Base-by-base conservation (phyloP, 2,329 filamentous ascomycete species). In the Ophiostoma populinum region DNA sequence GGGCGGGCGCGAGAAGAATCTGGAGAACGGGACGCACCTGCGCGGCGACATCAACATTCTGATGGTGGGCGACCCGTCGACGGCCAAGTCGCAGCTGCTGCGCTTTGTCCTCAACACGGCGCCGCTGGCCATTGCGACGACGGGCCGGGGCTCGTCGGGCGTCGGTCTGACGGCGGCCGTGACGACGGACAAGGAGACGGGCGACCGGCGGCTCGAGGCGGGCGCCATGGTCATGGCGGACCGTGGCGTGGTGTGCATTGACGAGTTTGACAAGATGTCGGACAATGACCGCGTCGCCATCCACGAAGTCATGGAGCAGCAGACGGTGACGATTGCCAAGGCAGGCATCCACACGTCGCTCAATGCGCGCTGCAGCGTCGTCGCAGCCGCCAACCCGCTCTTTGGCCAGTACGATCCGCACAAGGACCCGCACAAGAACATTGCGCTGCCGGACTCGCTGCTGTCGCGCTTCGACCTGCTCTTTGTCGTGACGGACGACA, bases 261-360 rank as follows among this genome's bases (percentile, higher is more conserved):
- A 98, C 53, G 90, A 98, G 51, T 98, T 98, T 47, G 90, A 98
- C 62, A 98, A 98, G 57, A 98, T 98, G 90, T 94, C 85, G 38
- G 90, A 98, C 52, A 78, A 95, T 39, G 90, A 98, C 56, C 75
- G 90, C 52, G 90, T 98, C 4, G 90, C 90, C 31, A 98, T 98
- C 47, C 90, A 98, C 70, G 90, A 98, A 80, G 90, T 98, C 45
- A 98, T 98, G 90, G 90, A 98, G 59, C 90, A 98, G 60, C 90
- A 98, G 58, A 98, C 90, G 0, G 90, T 98, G 41, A 98, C 90
- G 11, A 98, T 98, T 49, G 90, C 90, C 35, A 98, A 98, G 60
- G 90, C 90, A 2, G 90, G 90, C 44, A 98, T 98, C 40, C 90
- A 98, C 57, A 98, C 90, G 0, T 93, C 86, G 3, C 65, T 98